These are phyloP conservation scores for Ascocoryne sarcoides DNA, from an alignment of 2,329 filamentous ascomycete genomes.

Conservation along the genomic window DNA sequence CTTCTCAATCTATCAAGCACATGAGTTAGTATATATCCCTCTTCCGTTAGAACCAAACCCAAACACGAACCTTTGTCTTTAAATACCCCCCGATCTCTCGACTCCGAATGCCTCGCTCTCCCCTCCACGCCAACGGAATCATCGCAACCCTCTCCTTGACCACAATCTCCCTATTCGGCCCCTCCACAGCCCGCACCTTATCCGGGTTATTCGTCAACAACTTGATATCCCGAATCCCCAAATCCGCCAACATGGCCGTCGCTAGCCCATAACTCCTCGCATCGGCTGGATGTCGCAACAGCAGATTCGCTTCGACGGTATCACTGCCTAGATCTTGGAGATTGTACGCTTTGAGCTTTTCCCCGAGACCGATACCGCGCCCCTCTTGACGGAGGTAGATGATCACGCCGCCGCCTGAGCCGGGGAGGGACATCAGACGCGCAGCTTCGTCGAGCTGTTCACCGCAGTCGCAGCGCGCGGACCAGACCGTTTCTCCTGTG, in stretches of 20 bases:
- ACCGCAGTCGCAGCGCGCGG: constrained; percentile 91
- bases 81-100: constrained; percentile 90
- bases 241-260: constrained; percentile 83
- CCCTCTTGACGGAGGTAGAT: constrained; percentile 95
- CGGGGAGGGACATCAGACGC: constrained; percentile 57
- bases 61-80: constrained; percentile 70
- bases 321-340: constrained; percentile 95
- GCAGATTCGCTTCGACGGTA: constrained; percentile 89
- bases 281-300: constrained; percentile 87
- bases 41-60: neutral
- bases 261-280: constrained; percentile 93
- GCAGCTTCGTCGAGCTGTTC: constrained; percentile 97
- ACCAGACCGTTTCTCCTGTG: constrained; percentile 97
- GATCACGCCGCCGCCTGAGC: constrained; percentile 66
- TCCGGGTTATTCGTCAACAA: constrained; percentile 96
- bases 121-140: constrained; percentile 87
- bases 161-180: constrained; percentile 75
- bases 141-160: constrained; percentile 90
- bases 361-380: constrained; percentile 84
- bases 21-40: constrained; percentile 2
- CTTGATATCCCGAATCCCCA: constrained; percentile 70
- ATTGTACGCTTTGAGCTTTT: constrained; percentile 98
- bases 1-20: constrained; percentile 60
- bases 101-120: constrained; percentile 69
- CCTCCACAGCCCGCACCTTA: constrained; percentile 90